These are phyloP conservation scores for Nicotiana undulata DNA, from an alignment of 257 asterid genomes.

Conservation along the genomic window DNA sequence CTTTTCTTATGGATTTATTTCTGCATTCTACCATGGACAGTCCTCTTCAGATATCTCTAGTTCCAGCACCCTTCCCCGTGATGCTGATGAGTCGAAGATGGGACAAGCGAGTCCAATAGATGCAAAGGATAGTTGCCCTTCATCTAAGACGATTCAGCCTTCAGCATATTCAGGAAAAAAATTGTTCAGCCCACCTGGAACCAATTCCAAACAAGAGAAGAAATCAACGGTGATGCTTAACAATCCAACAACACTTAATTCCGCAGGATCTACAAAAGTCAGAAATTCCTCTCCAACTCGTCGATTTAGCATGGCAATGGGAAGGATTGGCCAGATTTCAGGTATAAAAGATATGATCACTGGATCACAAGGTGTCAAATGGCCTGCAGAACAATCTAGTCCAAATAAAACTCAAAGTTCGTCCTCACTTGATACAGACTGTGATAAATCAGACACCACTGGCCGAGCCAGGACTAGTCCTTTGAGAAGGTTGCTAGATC, in stretches of 20 bases:
- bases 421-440: constrained; percentile 16
- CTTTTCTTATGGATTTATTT: constrained; percentile 18
- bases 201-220: constrained; percentile 24
- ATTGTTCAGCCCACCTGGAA: constrained; percentile 24
- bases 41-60: constrained; percentile 12
- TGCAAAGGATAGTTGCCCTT: constrained; percentile 4
- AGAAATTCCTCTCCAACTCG: constrained; percentile 56
- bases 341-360: constrained; percentile 26
- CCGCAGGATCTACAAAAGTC: constrained; percentile 27
- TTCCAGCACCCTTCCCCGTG: constrained; percentile 14
- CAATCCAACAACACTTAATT: constrained; percentile 7
- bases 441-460: constrained; percentile 32
- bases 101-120: constrained; percentile 14
- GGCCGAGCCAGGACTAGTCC: constrained; percentile 63
- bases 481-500: constrained; percentile 69
- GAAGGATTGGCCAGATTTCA: constrained; percentile 37
- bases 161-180: constrained; percentile 10
- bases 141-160: constrained; percentile 18
- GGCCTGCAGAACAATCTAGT: constrained; percentile 6
- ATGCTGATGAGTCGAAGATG: constrained; percentile 7
- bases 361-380: constrained; percentile 11
- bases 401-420: constrained; percentile 20
- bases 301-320: constrained; percentile 37
- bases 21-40: constrained; percentile 3
- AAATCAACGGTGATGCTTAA: constrained; percentile 18